Evolutionary conservation across 1,284 basidiomycete species (phyloP).

Genomic region (Cryptococcus jaspeensis): DNA sequence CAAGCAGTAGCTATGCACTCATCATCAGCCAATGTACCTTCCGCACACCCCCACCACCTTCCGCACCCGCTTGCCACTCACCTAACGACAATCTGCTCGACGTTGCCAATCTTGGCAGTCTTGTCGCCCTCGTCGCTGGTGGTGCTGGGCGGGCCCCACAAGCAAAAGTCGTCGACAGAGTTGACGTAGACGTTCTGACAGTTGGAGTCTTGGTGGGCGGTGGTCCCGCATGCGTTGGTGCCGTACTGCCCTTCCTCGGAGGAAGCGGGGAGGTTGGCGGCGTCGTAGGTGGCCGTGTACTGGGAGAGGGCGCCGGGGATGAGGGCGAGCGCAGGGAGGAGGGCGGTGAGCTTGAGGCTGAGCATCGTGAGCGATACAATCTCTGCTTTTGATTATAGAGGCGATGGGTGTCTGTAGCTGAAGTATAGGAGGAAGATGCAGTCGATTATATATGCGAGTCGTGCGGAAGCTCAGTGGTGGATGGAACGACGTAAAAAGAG

Average conservation of each 20-base stretch:
- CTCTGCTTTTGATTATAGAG: too few relatives aligned
- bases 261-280: conserved; percentile 27
- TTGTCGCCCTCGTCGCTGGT: conserved; percentile 33
- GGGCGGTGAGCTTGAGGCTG: conserved; percentile 21
- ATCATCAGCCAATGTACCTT: too few relatives aligned
- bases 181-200: conserved; percentile 59
- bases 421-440: too few relatives aligned
- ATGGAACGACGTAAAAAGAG: too few relatives aligned
- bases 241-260: conserved; percentile 62
- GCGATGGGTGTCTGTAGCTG: too few relatives aligned
- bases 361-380: too few relatives aligned
- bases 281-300: conserved; percentile 42
- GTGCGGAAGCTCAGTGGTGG: too few relatives aligned
- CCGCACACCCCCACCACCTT: not conserved
- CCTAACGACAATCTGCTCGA: conserved; percentile 44
- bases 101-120: conserved; percentile 43
- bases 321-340: conserved; percentile 17
- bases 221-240: conserved; percentile 58
- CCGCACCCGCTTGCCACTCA: conserved; percentile 4
- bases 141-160: conserved; percentile 45
- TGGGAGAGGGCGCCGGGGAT: conserved; percentile 23
- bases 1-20: conserved; percentile 37
- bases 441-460: too few relatives aligned
- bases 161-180: conserved; percentile 49
- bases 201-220: conserved; percentile 59